Evolutionary conservation across 805 yeast species (phyloP).

Genomic region (Vanderwaltozyma polyspora): DNA sequence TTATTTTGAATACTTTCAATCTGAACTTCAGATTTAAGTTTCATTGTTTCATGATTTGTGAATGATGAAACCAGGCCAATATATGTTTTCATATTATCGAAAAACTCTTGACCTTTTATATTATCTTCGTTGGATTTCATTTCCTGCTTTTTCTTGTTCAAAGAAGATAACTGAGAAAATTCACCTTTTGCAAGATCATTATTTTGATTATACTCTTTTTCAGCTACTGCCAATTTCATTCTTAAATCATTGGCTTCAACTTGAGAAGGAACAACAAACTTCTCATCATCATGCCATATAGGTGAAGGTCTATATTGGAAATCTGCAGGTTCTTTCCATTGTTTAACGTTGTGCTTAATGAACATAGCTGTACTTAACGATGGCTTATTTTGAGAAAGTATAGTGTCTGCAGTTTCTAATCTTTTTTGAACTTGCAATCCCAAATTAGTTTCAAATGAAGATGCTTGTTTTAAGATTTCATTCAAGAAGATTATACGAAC

Average conservation of each 20-base stretch:
- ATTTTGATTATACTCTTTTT: conserved; percentile 20
- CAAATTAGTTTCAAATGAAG: conserved; percentile 46
- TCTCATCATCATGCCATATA: conserved; percentile 95
- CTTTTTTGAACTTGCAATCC: conserved; percentile 34
- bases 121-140: conserved; percentile 36
- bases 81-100: conserved; percentile 40
- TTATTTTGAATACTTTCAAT: conserved; percentile 82
- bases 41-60: conserved; percentile 57
- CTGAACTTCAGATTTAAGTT: conserved; percentile 74
- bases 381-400: conserved; percentile 61
- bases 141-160: conserved; percentile 24
- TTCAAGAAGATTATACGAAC: conserved; percentile 63
- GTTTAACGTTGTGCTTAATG: conserved; percentile 66
- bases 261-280: conserved; percentile 46
- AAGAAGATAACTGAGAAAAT: conserved; percentile 22
- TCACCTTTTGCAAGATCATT: conserved; percentile 24
- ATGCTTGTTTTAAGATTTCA: conserved; percentile 51
- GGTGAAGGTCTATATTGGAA: conserved; percentile 78
- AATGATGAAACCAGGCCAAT: conserved; percentile 47
- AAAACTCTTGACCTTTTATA: conserved; percentile 26
- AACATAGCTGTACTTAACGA: conserved; percentile 79
- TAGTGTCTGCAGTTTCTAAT: conserved; percentile 40
- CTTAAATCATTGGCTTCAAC: conserved; percentile 49
- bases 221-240: conserved; percentile 34
- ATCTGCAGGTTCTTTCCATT: conserved; percentile 83